A percentile compares a stretch with the other conserved stretches of the same genome.
Evolutionary conservation across 768 basidiomycete genomes (phyloP).

Genomic region (Russula foetens): DNA sequence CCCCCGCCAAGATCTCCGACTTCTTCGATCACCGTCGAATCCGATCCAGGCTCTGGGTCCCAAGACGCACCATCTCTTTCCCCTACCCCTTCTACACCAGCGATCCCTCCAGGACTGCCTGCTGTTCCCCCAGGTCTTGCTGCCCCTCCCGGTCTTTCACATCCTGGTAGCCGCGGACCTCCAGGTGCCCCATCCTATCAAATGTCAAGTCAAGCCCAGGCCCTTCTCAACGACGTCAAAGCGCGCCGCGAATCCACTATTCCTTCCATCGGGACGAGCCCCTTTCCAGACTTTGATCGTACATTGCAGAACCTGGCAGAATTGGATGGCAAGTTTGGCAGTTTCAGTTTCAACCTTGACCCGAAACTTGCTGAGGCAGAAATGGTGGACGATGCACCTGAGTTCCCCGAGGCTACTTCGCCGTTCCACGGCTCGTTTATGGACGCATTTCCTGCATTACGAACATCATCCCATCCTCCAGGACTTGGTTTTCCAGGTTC

Average conservation of each 20-base stretch:
- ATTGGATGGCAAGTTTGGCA: constrained; percentile 50
- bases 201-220: constrained; percentile 79
- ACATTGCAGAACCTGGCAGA: constrained; percentile 66
- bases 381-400: constrained; percentile 39
- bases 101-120: constrained; percentile 43
- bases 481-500: constrained; percentile 44
- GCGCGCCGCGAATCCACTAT: constrained; percentile 56
- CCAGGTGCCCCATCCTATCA: constrained; percentile 51
- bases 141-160: constrained; percentile 52
- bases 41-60: constrained; percentile 22
- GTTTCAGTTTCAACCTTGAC: constrained; percentile 85
- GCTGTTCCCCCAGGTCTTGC: constrained; percentile 55
- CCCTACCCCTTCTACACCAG: constrained; percentile 38
- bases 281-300: constrained; percentile 87
- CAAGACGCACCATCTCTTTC: constrained; percentile 22
- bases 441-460: constrained; percentile 62
- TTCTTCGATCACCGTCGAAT: constrained; percentile 23
- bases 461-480: constrained; percentile 37
- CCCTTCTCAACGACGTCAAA: constrained; percentile 76
- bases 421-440: constrained; percentile 60
- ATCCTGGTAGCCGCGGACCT: constrained; percentile 35
- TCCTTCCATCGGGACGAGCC: constrained; percentile 38
- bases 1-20: constrained; percentile 23
- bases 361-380: constrained; percentile 53
- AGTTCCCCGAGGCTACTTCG: constrained; percentile 31